These are phyloP conservation scores for Leishmania tarentolae DNA, from an alignment of 208 protist genomes.

Conservation along the genomic window DNA sequence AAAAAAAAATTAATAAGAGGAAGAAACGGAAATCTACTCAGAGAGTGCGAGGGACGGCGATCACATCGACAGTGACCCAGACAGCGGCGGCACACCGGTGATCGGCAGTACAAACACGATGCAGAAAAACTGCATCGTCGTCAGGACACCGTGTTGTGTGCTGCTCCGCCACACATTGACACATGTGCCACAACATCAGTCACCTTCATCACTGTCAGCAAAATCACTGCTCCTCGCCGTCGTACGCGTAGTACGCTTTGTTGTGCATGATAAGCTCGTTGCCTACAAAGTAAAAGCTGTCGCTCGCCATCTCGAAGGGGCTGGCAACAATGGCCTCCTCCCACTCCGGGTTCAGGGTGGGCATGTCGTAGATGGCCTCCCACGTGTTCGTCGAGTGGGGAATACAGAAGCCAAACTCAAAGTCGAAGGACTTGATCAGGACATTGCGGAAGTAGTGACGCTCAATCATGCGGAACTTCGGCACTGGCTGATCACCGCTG, in stretches of 20 bases:
- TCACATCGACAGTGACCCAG: neutral
- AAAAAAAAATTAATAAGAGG: neutral
- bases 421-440: constrained; percentile 96
- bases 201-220: neutral
- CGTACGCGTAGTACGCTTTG: constrained; percentile 91
- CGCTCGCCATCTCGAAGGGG: constrained; percentile 92
- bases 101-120: neutral
- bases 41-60: neutral
- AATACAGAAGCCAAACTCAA: constrained; percentile 96
- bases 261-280: constrained; percentile 96
- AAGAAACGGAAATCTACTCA: neutral
- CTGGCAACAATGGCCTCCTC: constrained; percentile 83
- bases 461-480: constrained; percentile 97
- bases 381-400: constrained; percentile 95
- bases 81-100: neutral
- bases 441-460: constrained; percentile 95
- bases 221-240: constrained; percentile 29
- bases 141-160: neutral
- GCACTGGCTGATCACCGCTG: constrained; percentile 83
- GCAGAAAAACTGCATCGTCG: neutral
- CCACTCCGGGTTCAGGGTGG: constrained; percentile 84
- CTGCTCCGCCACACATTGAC: neutral
- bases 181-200: neutral
- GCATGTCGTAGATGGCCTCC: constrained; percentile 96
- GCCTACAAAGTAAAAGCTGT: constrained; percentile 97